phyloP scores from a whole-genome alignment of 257 asterid genomes.

The Petunia axillaris region DNA sequence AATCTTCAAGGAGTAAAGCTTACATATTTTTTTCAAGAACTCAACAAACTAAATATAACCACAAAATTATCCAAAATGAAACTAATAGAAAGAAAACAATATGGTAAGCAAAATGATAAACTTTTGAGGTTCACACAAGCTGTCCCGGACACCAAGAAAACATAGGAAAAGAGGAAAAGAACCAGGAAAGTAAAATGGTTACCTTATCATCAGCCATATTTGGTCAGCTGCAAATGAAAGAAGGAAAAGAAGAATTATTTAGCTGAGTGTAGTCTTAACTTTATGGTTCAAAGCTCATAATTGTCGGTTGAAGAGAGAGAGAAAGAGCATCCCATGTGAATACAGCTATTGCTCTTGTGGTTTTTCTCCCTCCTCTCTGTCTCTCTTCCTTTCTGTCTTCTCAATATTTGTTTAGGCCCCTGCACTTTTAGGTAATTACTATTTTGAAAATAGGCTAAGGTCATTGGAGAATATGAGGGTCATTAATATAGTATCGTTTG shows the following conservation, averaged over 20 bases:
- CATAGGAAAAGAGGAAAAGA: background rate
- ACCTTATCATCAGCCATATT: slow-evolving; percentile 65
- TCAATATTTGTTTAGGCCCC: slow-evolving; percentile 17
- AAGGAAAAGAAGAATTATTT: slow-evolving; percentile 17
- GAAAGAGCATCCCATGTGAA: slow-evolving; percentile 70
- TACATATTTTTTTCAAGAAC: too few relatives aligned
- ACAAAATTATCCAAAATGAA: too few relatives aligned
- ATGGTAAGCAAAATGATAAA: background rate
- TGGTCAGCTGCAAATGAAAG: slow-evolving; percentile 26
- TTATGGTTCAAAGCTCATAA: slow-evolving; percentile 49
- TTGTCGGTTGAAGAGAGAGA: slow-evolving; percentile 64
- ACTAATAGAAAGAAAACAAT: background rate
- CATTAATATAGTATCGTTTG: too few relatives aligned
- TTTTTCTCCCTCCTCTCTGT: slow-evolving; percentile 21
- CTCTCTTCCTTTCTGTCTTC: slow-evolving; percentile 7
- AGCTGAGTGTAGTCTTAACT: slow-evolving; percentile 26
- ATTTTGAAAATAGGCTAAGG: background rate
- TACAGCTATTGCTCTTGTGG: slow-evolving; percentile 43
- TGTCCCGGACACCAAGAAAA: background rate
- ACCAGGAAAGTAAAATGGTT: background rate
- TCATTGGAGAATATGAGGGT: too few relatives aligned
- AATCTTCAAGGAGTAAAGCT: background rate
- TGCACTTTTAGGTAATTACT: background rate
- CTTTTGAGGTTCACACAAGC: background rate
- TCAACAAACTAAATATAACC: too few relatives aligned